A percentile compares a stretch with the other conserved stretches of the same genome.
These are phyloP conservation scores for Diaporthe ampelina DNA, from an alignment of 2,329 filamentous ascomycete species.

Conservation along the genomic window DNA sequence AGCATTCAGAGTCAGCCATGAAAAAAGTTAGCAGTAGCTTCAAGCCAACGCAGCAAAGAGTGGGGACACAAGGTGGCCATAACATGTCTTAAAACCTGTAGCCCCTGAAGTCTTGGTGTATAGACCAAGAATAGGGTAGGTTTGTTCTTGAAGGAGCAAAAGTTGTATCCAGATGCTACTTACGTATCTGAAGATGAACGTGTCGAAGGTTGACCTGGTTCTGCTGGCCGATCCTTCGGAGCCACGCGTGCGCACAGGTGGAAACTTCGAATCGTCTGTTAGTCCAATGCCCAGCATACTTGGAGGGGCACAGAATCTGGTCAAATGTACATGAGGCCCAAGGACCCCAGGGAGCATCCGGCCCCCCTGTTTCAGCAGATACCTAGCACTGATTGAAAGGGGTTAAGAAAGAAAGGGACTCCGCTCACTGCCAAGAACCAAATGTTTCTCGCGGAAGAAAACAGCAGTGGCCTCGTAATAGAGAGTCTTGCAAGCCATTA, in stretches of 20 bases:
- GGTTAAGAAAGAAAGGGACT: background rate
- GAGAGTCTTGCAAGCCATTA: constrained; percentile 13
- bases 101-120: too few relatives aligned
- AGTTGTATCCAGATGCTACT: too few relatives aligned
- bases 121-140: too few relatives aligned
- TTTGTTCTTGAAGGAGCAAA: too few relatives aligned
- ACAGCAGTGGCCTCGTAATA: background rate
- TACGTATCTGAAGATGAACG: constrained; percentile 3
- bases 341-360: background rate
- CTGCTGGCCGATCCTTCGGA: constrained; percentile 4
- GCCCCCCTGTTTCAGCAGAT: background rate
- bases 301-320: background rate
- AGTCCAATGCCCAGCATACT: background rate
- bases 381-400: background rate
- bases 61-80: too few relatives aligned
- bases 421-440: constrained; percentile 12
- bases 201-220: constrained; percentile 5
- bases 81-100: too few relatives aligned
- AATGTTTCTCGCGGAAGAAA: constrained; percentile 18
- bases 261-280: background rate
- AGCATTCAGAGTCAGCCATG: too few relatives aligned
- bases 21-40: too few relatives aligned
- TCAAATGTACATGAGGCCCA: background rate
- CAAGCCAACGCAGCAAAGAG: too few relatives aligned
- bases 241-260: constrained; percentile 22